Percentiles rank a stretch among this genome's conserved stretches.
These are phyloP conservation scores for Ascoidea asiatica DNA, from an alignment of 805 yeast species.

Conservation along the genomic window DNA sequence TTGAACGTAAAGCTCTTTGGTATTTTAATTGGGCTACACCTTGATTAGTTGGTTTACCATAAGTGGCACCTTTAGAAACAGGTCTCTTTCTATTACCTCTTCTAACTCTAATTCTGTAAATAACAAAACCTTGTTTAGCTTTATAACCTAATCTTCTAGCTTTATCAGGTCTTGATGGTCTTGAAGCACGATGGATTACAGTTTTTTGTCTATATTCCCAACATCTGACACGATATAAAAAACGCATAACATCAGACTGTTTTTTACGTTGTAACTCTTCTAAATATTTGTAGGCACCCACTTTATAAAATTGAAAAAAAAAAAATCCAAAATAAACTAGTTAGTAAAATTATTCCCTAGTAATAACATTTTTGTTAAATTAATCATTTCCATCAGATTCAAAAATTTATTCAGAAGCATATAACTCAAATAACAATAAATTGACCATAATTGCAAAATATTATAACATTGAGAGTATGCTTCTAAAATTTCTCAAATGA, in stretches of 20 bases:
- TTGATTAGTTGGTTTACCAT: constrained; percentile 99
- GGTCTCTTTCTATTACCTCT: constrained; percentile 99
- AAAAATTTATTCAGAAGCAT: too few relatives aligned
- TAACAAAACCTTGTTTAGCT: constrained; percentile 99
- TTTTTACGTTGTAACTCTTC: constrained; percentile 99
- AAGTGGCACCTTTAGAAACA: constrained; percentile 99
- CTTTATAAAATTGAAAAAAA: constrained; percentile 28
- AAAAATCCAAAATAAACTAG: too few relatives aligned
- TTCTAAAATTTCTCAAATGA: too few relatives aligned
- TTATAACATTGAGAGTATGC: too few relatives aligned
- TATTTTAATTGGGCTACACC: constrained; percentile 98
- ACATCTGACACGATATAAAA: constrained; percentile 98
- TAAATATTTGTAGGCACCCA: constrained; percentile 99
- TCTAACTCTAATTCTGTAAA: constrained; percentile 98
- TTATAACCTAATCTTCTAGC: constrained; percentile 99
- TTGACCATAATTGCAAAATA: too few relatives aligned
- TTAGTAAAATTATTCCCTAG: too few relatives aligned
- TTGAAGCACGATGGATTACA: constrained; percentile 96
- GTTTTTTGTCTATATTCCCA: constrained; percentile 99
- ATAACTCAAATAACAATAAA: too few relatives aligned
- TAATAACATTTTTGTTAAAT: too few relatives aligned
- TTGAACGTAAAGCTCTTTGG: constrained; percentile 96
- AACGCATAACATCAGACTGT: constrained; percentile 99
- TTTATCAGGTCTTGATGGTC: constrained; percentile 99
- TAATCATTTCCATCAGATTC: too few relatives aligned